Conservation (phyloP, 2,329 filamentous ascomycete genomes). For the Pseudogymnoascus sp. region DNA sequence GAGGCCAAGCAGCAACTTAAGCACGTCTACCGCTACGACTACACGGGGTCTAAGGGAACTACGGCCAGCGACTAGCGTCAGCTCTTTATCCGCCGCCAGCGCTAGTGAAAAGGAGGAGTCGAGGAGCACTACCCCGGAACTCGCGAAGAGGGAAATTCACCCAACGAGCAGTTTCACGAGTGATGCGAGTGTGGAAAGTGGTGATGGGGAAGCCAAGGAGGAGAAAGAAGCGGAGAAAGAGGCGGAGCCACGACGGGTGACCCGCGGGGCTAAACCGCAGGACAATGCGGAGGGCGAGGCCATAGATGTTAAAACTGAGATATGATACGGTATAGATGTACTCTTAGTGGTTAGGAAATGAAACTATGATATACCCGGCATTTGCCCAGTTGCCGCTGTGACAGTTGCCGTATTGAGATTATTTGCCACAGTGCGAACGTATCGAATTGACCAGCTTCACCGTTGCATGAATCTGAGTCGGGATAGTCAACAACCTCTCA, state of each 20-base stretch:
- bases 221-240: neutral
- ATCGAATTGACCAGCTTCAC: neutral
- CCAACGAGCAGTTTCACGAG: neutral
- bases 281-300: neutral
- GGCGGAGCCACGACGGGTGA: neutral
- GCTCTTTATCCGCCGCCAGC: neutral
- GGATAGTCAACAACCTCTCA: neutral
- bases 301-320: neutral
- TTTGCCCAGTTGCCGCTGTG: neutral
- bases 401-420: neutral
- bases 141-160: neutral
- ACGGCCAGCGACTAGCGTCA: neutral
- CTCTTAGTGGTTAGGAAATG: neutral
- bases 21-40: neutral
- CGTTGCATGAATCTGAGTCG: neutral
- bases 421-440: neutral
- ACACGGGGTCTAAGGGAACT: neutral
- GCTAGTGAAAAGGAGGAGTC: neutral
- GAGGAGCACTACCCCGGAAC: neutral
- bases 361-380: neutral
- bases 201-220: neutral
- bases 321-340: conserved; percentile 9
- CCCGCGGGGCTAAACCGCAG: neutral
- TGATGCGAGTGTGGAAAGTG: neutral
- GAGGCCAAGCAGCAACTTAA: conserved; percentile 4